Percentiles rank a stretch among this genome's conserved stretches.
phyloP scores from a whole-genome alignment of 768 basidiomycete genomes.

The Xerocomus spinulosus region DNA sequence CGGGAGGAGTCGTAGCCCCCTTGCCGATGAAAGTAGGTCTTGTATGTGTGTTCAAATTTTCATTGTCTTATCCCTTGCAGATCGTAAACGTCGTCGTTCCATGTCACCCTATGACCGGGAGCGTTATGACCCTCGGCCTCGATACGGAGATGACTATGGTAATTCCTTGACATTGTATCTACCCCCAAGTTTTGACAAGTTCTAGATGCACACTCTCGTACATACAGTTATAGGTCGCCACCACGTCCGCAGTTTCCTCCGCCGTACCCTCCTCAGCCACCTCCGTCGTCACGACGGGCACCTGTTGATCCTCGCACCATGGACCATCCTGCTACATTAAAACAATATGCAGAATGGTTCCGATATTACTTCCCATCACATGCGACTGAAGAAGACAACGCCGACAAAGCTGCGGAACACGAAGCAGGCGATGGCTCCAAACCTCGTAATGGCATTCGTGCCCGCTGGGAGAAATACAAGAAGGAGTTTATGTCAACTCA shows the following conservation, averaged over 20 bases:
- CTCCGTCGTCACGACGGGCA: conserved; percentile 51
- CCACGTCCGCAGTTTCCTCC: conserved; percentile 49
- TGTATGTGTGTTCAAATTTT: not conserved
- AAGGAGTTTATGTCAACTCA: conserved; percentile 84
- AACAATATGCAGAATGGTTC: conserved; percentile 89
- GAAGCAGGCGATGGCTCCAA: conserved; percentile 79
- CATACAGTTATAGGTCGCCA: conserved; percentile 60
- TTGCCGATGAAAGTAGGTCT: conserved; percentile 57
- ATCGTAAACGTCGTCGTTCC: conserved; percentile 77
- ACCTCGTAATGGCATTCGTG: conserved; percentile 78
- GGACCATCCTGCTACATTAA: conserved; percentile 75
- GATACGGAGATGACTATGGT: conserved; percentile 83
- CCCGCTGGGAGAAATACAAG: conserved; percentile 91
- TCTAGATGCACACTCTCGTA: conserved; percentile 61
- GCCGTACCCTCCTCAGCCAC: conserved; percentile 37
- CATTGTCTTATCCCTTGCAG: conserved; percentile 30
- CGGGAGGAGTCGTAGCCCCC: conserved; percentile 75
- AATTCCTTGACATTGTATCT: conserved; percentile 24
- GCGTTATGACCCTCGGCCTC: conserved; percentile 75
- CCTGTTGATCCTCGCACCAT: conserved; percentile 79
- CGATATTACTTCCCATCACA: conserved; percentile 69
- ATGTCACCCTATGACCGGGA: conserved; percentile 73
- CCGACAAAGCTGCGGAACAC: conserved; percentile 79
- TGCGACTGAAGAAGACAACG: conserved; percentile 76
- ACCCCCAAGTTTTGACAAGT: conserved; percentile 4